Evolutionary conservation across 2,329 filamentous ascomycete species (phyloP).

Genomic region (Setomelanomma holmii): DNA sequence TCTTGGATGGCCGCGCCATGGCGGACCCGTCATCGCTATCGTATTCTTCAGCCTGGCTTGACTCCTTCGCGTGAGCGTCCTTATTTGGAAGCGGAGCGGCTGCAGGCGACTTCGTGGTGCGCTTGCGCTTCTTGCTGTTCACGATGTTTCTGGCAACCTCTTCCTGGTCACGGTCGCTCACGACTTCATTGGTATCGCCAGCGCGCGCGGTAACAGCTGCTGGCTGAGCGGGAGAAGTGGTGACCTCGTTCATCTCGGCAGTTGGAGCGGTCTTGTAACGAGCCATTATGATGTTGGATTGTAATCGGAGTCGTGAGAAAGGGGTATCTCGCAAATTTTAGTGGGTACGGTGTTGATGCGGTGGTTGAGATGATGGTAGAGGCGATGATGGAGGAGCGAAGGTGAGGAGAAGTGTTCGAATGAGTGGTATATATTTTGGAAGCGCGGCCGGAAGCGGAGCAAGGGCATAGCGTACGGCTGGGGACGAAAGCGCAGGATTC

Average conservation of each 20-base stretch:
- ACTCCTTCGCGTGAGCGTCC: background rate
- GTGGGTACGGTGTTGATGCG: too few relatives aligned
- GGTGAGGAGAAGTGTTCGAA: too few relatives aligned
- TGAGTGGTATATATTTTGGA: too few relatives aligned
- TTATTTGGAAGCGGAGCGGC: background rate
- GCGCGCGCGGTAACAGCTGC: background rate
- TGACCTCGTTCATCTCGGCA: background rate
- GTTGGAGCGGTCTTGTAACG: background rate
- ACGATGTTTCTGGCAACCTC: background rate
- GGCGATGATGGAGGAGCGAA: too few relatives aligned
- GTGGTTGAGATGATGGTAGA: too few relatives aligned
- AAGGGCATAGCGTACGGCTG: too few relatives aligned
- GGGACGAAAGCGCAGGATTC: too few relatives aligned
- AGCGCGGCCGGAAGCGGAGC: too few relatives aligned
- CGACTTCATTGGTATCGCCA: background rate
- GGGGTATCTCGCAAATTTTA: too few relatives aligned
- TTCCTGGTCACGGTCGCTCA: background rate
- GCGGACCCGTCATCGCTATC: too few relatives aligned
- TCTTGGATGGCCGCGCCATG: too few relatives aligned
- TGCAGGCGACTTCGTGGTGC: background rate
- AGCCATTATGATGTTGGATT: background rate
- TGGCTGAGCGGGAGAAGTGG: background rate
- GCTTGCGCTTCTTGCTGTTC: background rate
- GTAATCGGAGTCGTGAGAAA: too few relatives aligned
- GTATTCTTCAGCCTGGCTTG: background rate